A percentile compares a stretch with the other conserved stretches of the same genome.
Conservation (phyloP, 129 eudicot genomes). For the Heracleum sosnowskyi region DNA sequence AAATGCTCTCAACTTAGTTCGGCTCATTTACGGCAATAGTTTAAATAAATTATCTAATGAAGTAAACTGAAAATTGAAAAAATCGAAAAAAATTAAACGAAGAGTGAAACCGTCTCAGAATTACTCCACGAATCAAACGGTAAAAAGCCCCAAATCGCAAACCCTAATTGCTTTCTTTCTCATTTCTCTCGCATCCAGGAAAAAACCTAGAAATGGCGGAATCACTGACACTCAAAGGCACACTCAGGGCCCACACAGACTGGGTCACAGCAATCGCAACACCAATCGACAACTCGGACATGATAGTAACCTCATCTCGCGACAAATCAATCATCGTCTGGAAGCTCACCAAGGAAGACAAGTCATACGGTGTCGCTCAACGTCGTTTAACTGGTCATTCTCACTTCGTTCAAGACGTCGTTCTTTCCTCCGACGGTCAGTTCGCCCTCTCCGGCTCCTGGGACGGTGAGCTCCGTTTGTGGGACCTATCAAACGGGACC, state of each 20-base stretch:
- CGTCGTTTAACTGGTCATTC: slow-evolving; percentile 19
- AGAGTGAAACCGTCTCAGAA: too few species aligned
- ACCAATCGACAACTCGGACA: slow-evolving; percentile 6
- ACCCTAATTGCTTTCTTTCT: too few species aligned
- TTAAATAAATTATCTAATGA: too few species aligned
- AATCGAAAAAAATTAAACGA: too few species aligned
- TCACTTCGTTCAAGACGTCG: slow-evolving; percentile 10
- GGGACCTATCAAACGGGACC: slow-evolving; percentile 38
- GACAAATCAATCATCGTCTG: slow-evolving; percentile 16
- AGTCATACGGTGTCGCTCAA: not conserved
- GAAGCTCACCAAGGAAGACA: not conserved
- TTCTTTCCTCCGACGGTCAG: slow-evolving; percentile 24
- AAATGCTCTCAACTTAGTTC: too few species aligned
- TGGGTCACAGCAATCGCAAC: not conserved
- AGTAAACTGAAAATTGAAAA: too few species aligned
- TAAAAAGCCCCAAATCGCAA: not conserved
- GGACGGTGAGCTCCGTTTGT: slow-evolving; percentile 24
- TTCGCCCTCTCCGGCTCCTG: slow-evolving; percentile 22
- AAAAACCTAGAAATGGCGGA: slow-evolving; percentile 10
- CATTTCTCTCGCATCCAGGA: not conserved
- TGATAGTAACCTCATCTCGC: slow-evolving; percentile 9
- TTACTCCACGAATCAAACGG: too few species aligned
- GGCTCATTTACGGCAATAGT: too few species aligned
- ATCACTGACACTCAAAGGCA: not conserved
- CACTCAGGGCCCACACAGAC: not conserved